Conservation (phyloP, 371 early-diverging fungal species). For the Entomophthora muscae region DNA sequence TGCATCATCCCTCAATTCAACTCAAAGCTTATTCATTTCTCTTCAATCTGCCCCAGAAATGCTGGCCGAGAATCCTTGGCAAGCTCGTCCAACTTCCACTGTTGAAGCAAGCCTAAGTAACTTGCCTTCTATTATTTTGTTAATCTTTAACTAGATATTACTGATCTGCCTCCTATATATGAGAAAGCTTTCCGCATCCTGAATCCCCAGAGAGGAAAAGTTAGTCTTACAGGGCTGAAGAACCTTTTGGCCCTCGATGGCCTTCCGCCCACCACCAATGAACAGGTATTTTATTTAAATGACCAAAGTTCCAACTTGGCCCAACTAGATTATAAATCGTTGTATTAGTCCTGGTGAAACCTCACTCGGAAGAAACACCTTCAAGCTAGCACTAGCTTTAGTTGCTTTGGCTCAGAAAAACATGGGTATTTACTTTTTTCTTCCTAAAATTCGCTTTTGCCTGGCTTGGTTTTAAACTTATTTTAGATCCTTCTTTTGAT, state of each 20-base stretch:
- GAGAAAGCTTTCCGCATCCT: constrained; percentile 27
- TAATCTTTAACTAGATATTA: neutral
- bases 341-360: neutral
- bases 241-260: constrained; percentile 26
- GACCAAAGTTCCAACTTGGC: neutral
- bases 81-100: neutral
- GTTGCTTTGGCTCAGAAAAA: constrained; percentile 57
- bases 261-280: constrained; percentile 25
- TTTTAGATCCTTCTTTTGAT: constrained; percentile 1
- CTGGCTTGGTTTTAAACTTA: neutral
- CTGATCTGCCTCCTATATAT: constrained; percentile 1
- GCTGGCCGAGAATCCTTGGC: constrained; percentile 1
- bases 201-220: constrained; percentile 27
- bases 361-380: constrained; percentile 38
- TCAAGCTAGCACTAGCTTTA: constrained; percentile 46
- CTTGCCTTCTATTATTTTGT: neutral
- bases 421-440: constrained; percentile 40
- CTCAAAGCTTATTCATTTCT: neutral
- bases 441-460: neutral
- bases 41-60: neutral
- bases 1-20: no score
- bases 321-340: neutral
- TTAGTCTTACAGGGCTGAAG: constrained; percentile 28
- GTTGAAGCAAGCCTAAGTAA: constrained; percentile 3
- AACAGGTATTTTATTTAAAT: constrained; percentile 23